Percentiles rank a stretch among this genome's conserved stretches.
These are phyloP conservation scores for Globisporangium echinulatum DNA, from an alignment of 352 stramenopile species.

Conservation along the genomic window DNA sequence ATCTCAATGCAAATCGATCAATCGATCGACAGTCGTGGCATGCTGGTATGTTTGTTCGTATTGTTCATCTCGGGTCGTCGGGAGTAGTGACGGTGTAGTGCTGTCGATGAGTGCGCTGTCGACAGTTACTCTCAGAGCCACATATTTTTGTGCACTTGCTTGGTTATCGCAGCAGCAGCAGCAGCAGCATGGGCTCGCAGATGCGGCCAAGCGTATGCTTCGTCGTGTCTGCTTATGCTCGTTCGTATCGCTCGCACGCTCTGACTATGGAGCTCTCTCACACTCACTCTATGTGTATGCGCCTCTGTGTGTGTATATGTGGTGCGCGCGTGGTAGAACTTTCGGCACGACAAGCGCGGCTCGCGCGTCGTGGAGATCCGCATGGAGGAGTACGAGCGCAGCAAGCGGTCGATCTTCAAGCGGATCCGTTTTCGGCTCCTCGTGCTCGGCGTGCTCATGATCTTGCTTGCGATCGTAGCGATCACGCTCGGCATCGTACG, in stretches of 20 bases:
- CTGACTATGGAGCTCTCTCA: not conserved
- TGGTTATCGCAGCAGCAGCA: not conserved
- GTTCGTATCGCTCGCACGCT: not conserved
- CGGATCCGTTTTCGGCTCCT: conserved; percentile 65
- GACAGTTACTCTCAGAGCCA: too few relatives aligned
- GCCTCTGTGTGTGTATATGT: not conserved
- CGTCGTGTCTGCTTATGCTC: not conserved
- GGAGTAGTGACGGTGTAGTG: too few relatives aligned
- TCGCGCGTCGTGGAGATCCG: conserved; percentile 63
- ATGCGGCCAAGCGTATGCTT: conserved; percentile 55
- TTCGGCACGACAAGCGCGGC: conserved; percentile 54
- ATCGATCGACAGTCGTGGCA: too few relatives aligned
- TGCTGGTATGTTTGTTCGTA: too few relatives aligned
- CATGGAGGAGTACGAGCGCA: conserved; percentile 66
- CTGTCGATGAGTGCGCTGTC: too few relatives aligned
- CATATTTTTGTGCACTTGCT: too few relatives aligned
- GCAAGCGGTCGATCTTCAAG: conserved; percentile 64
- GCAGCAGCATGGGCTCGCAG: conserved; percentile 29
- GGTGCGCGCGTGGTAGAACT: conserved; percentile 30
- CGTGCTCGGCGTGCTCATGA: conserved; percentile 48
- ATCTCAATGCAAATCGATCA: too few relatives aligned
- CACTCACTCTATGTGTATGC: not conserved
- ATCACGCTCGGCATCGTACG: conserved; percentile 50
- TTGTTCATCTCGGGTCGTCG: too few relatives aligned
- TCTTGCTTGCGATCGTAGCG: conserved; percentile 32